Conservation (phyloP, 352 stramenopile genomes). For the Globisporangium acanthophoron region DNA sequence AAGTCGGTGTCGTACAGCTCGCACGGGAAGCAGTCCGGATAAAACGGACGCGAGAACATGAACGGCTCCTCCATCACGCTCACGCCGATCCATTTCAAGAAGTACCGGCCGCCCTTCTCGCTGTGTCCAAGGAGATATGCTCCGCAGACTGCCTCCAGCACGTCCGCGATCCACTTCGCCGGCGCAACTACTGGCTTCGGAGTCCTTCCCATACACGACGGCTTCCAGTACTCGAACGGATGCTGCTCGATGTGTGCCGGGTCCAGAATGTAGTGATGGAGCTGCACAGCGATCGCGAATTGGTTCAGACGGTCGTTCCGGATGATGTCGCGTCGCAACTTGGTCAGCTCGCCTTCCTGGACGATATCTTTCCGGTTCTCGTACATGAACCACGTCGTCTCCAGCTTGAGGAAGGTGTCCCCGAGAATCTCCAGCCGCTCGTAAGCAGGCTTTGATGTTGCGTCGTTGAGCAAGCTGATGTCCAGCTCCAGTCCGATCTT, state of each 20-base stretch:
- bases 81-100: constrained; percentile 74
- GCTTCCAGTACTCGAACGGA: constrained; percentile 82
- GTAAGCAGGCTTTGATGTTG: constrained; percentile 81
- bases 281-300: constrained; percentile 44
- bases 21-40: constrained; percentile 64
- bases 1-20: constrained; percentile 37
- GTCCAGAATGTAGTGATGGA: constrained; percentile 82
- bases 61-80: constrained; percentile 39
- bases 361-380: constrained; percentile 61
- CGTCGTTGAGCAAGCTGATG: constrained; percentile 65
- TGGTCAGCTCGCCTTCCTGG: constrained; percentile 67
- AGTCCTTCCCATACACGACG: constrained; percentile 82
- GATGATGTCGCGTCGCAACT: constrained; percentile 80
- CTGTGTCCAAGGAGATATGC: constrained; percentile 69
- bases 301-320: constrained; percentile 78
- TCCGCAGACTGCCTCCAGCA: constrained; percentile 77
- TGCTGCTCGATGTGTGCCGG: constrained; percentile 75
- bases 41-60: constrained; percentile 46
- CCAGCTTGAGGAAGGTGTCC: constrained; percentile 82
- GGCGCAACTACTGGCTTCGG: constrained; percentile 65
- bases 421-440: constrained; percentile 80
- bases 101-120: constrained; percentile 69
- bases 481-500: constrained; percentile 74
- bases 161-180: constrained; percentile 83
- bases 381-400: constrained; percentile 85